Evolutionary conservation across 2,329 filamentous ascomycete species (phyloP).

Genomic region (Sordariomycetes sp.): DNA sequence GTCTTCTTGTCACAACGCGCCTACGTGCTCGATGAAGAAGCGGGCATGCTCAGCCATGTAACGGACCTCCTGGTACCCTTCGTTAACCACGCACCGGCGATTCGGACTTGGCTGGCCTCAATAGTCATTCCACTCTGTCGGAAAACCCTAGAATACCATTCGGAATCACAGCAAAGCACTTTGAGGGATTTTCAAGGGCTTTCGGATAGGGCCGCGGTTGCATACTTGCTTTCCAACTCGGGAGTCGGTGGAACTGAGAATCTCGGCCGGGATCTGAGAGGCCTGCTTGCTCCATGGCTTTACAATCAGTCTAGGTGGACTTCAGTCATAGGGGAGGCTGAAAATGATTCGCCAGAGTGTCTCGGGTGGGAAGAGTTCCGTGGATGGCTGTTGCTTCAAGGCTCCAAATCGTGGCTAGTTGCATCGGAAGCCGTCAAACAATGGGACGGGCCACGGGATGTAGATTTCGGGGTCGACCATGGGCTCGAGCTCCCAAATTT

Average conservation of each 20-base stretch:
- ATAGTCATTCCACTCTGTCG: constrained; percentile 60
- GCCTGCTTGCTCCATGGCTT: constrained; percentile 66
- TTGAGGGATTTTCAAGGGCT: constrained; percentile 56
- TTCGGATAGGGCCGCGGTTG: constrained; percentile 48
- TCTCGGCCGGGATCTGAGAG: constrained; percentile 56
- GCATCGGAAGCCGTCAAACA: constrained; percentile 55
- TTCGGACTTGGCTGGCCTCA: constrained; percentile 62
- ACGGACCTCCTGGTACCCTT: constrained; percentile 62
- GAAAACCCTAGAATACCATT: constrained; percentile 62
- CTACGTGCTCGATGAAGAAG: constrained; percentile 60
- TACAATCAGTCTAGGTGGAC: constrained; percentile 54
- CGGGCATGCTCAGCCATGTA: constrained; percentile 61
- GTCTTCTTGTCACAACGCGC: constrained; percentile 61
- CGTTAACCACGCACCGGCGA: constrained; percentile 46
- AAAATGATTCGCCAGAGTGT: constrained; percentile 16
- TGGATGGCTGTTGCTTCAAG: constrained; percentile 55
- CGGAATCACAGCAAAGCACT: constrained; percentile 37
- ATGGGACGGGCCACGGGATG: constrained; percentile 66
- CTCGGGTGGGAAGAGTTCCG: constrained; percentile 62
- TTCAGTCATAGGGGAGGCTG: neutral
- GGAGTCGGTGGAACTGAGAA: constrained; percentile 27
- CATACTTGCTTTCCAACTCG: constrained; percentile 51
- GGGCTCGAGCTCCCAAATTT: constrained; percentile 50
- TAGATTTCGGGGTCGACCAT: constrained; percentile 55
- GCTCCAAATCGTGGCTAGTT: constrained; percentile 50